Conservation (phyloP, 371 early-diverging fungal genomes). For the Mucor lusitanicus region DNA sequence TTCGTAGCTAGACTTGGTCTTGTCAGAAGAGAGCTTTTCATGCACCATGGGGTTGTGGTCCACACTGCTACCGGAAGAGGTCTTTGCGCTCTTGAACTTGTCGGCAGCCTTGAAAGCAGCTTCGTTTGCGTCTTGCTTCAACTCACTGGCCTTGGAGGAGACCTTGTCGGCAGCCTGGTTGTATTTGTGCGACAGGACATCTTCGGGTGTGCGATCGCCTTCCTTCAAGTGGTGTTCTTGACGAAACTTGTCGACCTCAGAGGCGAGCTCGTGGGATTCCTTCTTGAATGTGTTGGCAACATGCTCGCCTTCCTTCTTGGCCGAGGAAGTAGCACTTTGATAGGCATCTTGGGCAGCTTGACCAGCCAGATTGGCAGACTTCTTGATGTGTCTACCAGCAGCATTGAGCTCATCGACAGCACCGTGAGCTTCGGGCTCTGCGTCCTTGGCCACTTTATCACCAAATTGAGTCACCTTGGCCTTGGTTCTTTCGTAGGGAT, state of each 20-base stretch:
- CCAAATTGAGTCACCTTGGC: background rate
- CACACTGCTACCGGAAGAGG: background rate
- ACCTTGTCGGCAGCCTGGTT: background rate
- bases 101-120: conserved; percentile 7
- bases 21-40: conserved; percentile 14
- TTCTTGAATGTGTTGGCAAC: background rate
- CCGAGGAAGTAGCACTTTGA: conserved; percentile 1
- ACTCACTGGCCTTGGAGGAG: background rate
- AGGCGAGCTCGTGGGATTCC: background rate
- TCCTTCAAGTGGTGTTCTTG: conserved; percentile 35
- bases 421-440: background rate
- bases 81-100: conserved; percentile 7
- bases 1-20: conserved; percentile 20
- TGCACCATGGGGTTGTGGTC: conserved; percentile 23
- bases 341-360: conserved; percentile 25
- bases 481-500: conserved; percentile 12
- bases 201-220: conserved; percentile 29
- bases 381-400: conserved; percentile 10
- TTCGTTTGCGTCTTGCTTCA: conserved; percentile 3
- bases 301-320: background rate
- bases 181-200: conserved; percentile 13
- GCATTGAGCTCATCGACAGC: conserved; percentile 3
- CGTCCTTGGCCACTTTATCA: background rate
- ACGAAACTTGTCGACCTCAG: conserved; percentile 18
- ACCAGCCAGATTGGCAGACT: conserved; percentile 9